Base-by-base conservation (phyloP, 1,284 basidiomycete species). In the Moesziomyces sp. region DNA sequence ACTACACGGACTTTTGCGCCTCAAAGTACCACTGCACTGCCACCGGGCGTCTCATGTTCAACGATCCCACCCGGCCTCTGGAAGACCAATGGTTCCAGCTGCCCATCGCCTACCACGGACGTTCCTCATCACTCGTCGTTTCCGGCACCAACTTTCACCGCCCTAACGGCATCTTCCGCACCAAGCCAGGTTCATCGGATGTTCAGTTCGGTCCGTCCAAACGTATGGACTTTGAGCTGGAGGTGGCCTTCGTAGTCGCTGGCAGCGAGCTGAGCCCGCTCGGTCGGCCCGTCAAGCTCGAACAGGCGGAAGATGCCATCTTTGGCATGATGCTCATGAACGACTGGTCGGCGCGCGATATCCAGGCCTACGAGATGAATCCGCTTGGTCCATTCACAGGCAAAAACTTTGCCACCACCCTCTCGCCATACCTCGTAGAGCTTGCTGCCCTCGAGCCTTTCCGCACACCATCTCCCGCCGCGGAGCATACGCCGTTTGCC, bases 261-360 rank as follows among this genome's bases (percentile, higher is more conserved):
- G 62, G 74, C 30, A 46, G 59, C 18, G 40, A 38, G 3, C n/a
- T 63, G 5, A 76, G 62, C 2, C 18, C 21, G 3, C 59, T 57
- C 3, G 67, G 67, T 5, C 45, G 43, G 19, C 52, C 45, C n/a
- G 43, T 77, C 5, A 35, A 30, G 3, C 61, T 69, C 21, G 24
- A 44, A 0, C 19, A 55, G 3, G 73, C 73, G 3, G 38, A 26
- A 11, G 33, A 52, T 5, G 50, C 49, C 57, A 49, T 77, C 47
- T 77, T 77, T 19, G 74, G 74, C 33, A 53, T 44, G 50, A 57
- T 68, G 51, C 65, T 77, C n/a, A 64, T 77, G 30, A 77, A 77
- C 62, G 74, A 77, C 50, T 77, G 74, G 74, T 62, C 58, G 10
- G 73, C 74, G 19, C 73, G 74, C 19, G 64, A 67, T 28, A 62